phyloP scores from a whole-genome alignment of 2,329 filamentous ascomycete species.

The Ophiostoma australiae region DNA sequence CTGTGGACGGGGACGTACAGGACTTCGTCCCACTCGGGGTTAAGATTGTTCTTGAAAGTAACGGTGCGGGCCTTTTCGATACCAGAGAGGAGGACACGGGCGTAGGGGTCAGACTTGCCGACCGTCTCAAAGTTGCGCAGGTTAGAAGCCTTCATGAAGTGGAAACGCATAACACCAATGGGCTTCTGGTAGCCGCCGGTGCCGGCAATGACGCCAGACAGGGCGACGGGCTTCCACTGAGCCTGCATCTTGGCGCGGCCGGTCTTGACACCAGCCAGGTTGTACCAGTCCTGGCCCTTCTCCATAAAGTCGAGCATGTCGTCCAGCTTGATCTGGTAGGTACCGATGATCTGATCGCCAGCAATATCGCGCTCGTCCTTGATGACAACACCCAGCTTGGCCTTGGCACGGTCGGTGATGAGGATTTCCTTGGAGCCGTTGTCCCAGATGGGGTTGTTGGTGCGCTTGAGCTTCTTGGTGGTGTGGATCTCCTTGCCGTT shows the following conservation, averaged over 20 bases:
- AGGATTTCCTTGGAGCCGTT: slow-evolving; percentile 90
- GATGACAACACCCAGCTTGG: slow-evolving; percentile 84
- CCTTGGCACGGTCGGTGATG: slow-evolving; percentile 86
- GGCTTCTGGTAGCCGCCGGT: slow-evolving; percentile 89
- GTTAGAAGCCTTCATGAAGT: slow-evolving; percentile 77
- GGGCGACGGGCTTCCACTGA: slow-evolving; percentile 90
- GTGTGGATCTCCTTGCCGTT: slow-evolving; percentile 88
- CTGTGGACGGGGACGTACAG: slow-evolving; percentile 90
- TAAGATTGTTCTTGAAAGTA: slow-evolving; percentile 91
- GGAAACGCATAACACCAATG: slow-evolving; percentile 89
- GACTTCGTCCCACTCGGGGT: slow-evolving; percentile 93
- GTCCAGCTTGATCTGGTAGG: slow-evolving; percentile 90
- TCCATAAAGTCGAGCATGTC: slow-evolving; percentile 87
- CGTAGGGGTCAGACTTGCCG: slow-evolving; percentile 96
- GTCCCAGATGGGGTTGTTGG: slow-evolving; percentile 95
- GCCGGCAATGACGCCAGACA: slow-evolving; percentile 70
- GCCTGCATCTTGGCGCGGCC: slow-evolving; percentile 86
- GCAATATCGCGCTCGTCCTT: slow-evolving; percentile 90
- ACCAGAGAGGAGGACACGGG: slow-evolving; percentile 79
- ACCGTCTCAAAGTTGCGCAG: slow-evolving; percentile 90
- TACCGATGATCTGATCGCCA: slow-evolving; percentile 78
- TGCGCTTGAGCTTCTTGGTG: slow-evolving; percentile 90
- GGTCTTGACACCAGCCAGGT: slow-evolving; percentile 71
- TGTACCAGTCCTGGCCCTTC: slow-evolving; percentile 96
- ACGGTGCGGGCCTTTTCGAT: slow-evolving; percentile 89